Conservation (phyloP, 768 basidiomycete genomes). For the Lactifluus subvellereus region DNA sequence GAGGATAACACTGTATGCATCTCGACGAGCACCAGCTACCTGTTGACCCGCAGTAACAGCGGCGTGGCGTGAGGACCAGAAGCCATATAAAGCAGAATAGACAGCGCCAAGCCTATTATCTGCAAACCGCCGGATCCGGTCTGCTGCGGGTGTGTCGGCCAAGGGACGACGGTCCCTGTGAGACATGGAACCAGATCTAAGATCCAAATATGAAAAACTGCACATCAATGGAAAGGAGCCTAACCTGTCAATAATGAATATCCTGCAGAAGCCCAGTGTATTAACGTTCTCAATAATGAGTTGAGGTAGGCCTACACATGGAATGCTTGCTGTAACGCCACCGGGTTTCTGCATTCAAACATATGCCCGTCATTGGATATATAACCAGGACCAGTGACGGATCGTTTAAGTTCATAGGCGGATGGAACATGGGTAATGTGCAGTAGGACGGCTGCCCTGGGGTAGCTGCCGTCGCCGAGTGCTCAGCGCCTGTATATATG, state of each 20-base stretch:
- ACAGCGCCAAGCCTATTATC: too few species aligned
- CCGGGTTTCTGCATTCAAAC: constrained; percentile 50
- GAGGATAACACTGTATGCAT: constrained; percentile 51
- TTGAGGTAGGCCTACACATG: constrained; percentile 44
- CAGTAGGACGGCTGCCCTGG: constrained; percentile 50
- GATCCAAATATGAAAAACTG: too few species aligned
- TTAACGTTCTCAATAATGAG: not conserved
- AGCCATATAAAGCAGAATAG: constrained; percentile 47
- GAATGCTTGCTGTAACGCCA: constrained; percentile 46
- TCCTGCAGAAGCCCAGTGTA: constrained; percentile 28
- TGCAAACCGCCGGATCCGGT: too few species aligned
- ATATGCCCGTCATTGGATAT: constrained; percentile 52
- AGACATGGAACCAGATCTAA: too few species aligned
- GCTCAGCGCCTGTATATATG: constrained; percentile 42
- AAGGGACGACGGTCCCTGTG: too few species aligned
- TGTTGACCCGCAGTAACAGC: constrained; percentile 30
- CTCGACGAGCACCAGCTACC: constrained; percentile 34
- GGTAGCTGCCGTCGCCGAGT: constrained; percentile 34
- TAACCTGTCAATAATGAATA: constrained; percentile 53
- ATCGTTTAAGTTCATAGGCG: constrained; percentile 30
- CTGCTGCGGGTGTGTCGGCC: too few species aligned
- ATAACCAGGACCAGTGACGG: constrained; percentile 37
- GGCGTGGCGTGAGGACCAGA: constrained; percentile 49
- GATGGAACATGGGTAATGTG: constrained; percentile 49
- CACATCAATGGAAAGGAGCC: too few species aligned